Evolutionary conservation across 2,329 filamentous ascomycete species (phyloP).

Genomic region (Rhinocladiella similis): DNA sequence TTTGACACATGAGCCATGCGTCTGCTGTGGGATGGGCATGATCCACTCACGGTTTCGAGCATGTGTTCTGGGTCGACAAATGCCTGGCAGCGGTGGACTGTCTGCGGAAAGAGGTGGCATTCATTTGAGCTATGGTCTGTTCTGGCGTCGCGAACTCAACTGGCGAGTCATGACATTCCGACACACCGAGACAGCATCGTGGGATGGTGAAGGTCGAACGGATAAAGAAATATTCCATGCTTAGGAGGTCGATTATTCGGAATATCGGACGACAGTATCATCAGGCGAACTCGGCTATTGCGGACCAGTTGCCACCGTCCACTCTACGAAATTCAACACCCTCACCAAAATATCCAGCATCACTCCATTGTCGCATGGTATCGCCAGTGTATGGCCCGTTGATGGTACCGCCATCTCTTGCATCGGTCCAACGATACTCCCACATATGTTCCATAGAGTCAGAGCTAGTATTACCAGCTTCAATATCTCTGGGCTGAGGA

Average conservation of each 20-base stretch:
- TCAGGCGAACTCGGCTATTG: slow-evolving; percentile 54
- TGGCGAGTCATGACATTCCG: slow-evolving; percentile 52
- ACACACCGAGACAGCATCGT: slow-evolving; percentile 36
- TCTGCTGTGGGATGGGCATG: slow-evolving; percentile 96
- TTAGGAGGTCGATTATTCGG: slow-evolving; percentile 30
- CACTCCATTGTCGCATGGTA: slow-evolving; percentile 89
- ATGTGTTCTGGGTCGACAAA: slow-evolving; percentile 76
- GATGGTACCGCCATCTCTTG: slow-evolving; percentile 71
- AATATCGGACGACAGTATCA: slow-evolving; percentile 25
- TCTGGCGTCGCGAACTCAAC: slow-evolving; percentile 61
- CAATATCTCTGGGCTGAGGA: slow-evolving; percentile 36
- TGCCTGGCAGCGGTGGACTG: slow-evolving; percentile 79
- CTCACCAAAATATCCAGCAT: slow-evolving; percentile 89
- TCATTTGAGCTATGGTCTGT: slow-evolving; percentile 58
- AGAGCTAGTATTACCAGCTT: slow-evolving; percentile 18
- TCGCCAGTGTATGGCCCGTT: slow-evolving; percentile 85
- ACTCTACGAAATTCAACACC: slow-evolving; percentile 75
- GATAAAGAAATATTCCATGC: slow-evolving; percentile 29
- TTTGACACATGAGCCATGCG: slow-evolving; percentile 90
- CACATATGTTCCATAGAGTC: slow-evolving; percentile 56
- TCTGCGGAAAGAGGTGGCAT: slow-evolving; percentile 53
- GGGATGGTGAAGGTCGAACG: slow-evolving; percentile 16
- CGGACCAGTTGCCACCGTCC: slow-evolving; percentile 57
- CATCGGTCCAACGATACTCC: slow-evolving; percentile 93
- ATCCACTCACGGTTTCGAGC: slow-evolving; percentile 89